Base-by-base conservation (phyloP, 352 stramenopile species). In the Aphanomyces cochlioides region DNA sequence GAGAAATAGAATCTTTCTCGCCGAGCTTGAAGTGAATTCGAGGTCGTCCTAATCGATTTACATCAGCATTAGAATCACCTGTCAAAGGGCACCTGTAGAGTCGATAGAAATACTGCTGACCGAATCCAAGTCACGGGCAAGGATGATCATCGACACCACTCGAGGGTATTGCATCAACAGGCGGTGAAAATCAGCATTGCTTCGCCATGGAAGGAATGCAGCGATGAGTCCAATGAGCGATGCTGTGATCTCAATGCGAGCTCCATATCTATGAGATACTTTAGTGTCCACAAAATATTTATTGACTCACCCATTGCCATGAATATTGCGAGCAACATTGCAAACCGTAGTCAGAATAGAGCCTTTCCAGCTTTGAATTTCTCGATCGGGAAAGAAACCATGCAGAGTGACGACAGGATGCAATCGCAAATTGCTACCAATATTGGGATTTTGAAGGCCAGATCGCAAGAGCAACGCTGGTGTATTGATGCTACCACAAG, bases 321-420 rank as follows among this genome's bases (percentile, higher is more conserved):
- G 48, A 10, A 67, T 47, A 28, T 72, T 45, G 19, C 56, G 10
- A 56, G 75, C 68, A 38, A 73, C 66, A 21, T 45, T 69, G 47
- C 72, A 78, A 19, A 78, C 73, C 38, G 63, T 67, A 4, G 74
- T 78, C 58, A 76, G 54, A 19, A 73, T 56, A n/a, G 74, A 56
- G 13, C 74, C 74, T 15, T 50, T 10, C 47, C 65, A 77, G 5
- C 48, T 56, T 21, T 66, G 36, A 10, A 78, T 53, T 39, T 47
- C 54, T n/a, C 68, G 41, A 28, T 66, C 21, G 39, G 39, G 59
- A 40, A 74, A 58, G 54, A n/a, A 60, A 2, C 57, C 74, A 1
- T 70, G 19, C n/a, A 73, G 61, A 19, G 47, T 57, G 36, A 56
- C 67, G 28, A 61, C 56, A 10, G 74, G 74, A 10, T 79, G 74